phyloP scores from a whole-genome alignment of 176 grass and related monocot species.

The Secale cereale region DNA sequence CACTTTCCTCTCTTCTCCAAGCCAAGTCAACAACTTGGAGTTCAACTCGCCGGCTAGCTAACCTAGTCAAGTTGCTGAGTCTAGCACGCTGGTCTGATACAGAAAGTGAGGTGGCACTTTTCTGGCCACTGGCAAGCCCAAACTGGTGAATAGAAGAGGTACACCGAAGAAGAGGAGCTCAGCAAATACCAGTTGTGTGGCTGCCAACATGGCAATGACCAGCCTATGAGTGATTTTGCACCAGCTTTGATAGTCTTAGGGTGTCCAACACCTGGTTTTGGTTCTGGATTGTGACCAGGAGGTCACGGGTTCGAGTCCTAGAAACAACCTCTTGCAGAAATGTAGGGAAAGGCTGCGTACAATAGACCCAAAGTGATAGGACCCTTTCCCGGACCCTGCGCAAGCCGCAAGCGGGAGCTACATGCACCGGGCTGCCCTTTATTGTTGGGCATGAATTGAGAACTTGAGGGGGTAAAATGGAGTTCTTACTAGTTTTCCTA shows the following conservation, averaged over 20 bases:
- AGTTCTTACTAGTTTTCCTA: not conserved
- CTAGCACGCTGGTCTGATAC: not conserved
- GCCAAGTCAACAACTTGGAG: not conserved
- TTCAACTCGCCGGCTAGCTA: not conserved
- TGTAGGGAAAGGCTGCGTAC: too few relatives aligned
- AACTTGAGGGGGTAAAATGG: not conserved
- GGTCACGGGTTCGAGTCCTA: too few relatives aligned
- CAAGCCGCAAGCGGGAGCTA: too few relatives aligned
- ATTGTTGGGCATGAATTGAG: not conserved
- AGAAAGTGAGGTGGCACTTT: not conserved
- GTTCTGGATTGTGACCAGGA: not conserved
- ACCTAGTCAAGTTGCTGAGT: not conserved
- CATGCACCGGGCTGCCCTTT: too few relatives aligned
- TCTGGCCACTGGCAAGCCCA: not conserved
- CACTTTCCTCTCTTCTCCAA: not conserved
- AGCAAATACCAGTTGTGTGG: not conserved
- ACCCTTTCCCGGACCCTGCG: too few relatives aligned
- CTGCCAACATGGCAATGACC: not conserved
- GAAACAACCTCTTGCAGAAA: too few relatives aligned
- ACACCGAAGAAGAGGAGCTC: not conserved
- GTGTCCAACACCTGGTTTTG: not conserved
- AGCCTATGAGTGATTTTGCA: not conserved
- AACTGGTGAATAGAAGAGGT: not conserved
- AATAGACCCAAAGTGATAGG: too few relatives aligned
- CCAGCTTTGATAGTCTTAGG: not conserved